Percentiles rank a stretch among this genome's conserved stretches.
Conservation (phyloP, 805 yeast species). For the Ogataea allantospora region DNA sequence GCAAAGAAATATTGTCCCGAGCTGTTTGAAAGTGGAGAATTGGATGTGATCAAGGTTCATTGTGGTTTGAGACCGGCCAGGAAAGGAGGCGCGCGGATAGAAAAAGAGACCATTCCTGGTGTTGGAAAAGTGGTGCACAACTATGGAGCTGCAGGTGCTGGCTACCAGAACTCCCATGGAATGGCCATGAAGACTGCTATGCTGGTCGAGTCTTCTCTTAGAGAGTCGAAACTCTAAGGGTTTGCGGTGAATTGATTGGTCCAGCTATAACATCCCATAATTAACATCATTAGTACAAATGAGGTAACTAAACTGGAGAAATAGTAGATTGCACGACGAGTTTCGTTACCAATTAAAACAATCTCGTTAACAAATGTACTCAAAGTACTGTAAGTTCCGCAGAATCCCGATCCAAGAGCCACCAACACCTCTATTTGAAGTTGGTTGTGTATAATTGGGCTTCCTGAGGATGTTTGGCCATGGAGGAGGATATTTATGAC, state of each 20-base stretch:
- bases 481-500: constrained; percentile 19
- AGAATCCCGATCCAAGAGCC: constrained; percentile 30
- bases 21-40: constrained; percentile 34
- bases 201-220: constrained; percentile 32
- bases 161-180: constrained; percentile 51
- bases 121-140: constrained; percentile 48
- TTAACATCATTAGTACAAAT: constrained; percentile 51
- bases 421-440: constrained; percentile 22
- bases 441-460: constrained; percentile 13
- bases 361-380: constrained; percentile 78
- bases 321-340: constrained; percentile 48
- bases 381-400: constrained; percentile 44
- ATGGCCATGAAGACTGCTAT: constrained; percentile 30
- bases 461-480: constrained; percentile 13
- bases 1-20: constrained; percentile 44
- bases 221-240: constrained; percentile 8
- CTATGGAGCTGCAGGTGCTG: constrained; percentile 76
- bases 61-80: constrained; percentile 72
- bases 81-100: constrained; percentile 56
- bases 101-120: constrained; percentile 31
- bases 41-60: constrained; percentile 49
- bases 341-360: constrained; percentile 27
- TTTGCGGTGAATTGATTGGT: constrained; percentile 39
- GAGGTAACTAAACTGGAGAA: constrained; percentile 43
- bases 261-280: constrained; percentile 76